Evolutionary conservation across 177 flowering plant genomes (phyloP), one percentile per base, ranked within the genome.

Genomic region (Vitis hybrid): DNA sequence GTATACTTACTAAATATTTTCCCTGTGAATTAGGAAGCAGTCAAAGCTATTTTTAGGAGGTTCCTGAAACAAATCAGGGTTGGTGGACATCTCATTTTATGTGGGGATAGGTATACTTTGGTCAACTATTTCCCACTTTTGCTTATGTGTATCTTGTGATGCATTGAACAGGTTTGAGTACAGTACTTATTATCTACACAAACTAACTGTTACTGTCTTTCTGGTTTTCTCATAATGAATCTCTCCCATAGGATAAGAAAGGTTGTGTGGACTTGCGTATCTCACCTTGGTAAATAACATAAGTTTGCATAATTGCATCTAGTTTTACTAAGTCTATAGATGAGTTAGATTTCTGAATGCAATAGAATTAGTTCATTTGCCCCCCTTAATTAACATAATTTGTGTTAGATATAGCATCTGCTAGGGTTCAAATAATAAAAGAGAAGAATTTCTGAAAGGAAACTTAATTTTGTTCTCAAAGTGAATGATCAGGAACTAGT

Each of bases 41-140:
- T 80, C 7, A 74, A 49, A 72, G 57, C 58, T 29, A 61, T 62
- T 57, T 84, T 78, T 75, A 77, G 71, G 64, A 78, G 65, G 66
- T 84, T 84, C 72, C 67, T 84, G 63, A 71, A 68, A 57, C 60
- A 67, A 71, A 84, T 84, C 69, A 80, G 72, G 72, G 21, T 6
- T 7, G 82, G 81, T 45, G 87, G 87, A 62, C 74, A 78, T 75
- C 82, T 84, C 61, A 65, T 82, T 31, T 51, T 82, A 75, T 84
- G 83, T 70, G 84, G 84, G 48, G 84, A 84, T 73, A 82, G 84
- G 87, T 84, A 76, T 56, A 52, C 10, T 6, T 22, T 21, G 22
- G 6, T 63, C n/a, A 22, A 58, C 65, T 14, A 60, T 48, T 33
- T 56, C 15, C 14, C 29, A 11, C 26, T 22, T 2, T 60, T 60